Conservation (phyloP, 208 protist species). For the Leishmania aethiopica region DNA sequence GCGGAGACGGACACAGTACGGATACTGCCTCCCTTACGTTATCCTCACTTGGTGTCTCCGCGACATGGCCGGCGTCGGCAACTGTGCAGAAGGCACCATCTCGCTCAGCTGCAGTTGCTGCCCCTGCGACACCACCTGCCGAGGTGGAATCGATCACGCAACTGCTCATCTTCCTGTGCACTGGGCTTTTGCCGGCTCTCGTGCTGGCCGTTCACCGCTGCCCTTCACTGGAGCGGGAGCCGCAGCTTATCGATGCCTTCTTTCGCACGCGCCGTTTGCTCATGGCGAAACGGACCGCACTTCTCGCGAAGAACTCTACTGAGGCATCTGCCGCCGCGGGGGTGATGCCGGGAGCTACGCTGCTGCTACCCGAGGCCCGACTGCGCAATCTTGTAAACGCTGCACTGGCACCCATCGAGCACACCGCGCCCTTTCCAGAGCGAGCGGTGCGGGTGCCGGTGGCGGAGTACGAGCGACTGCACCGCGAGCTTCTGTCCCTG, state of each 20-base stretch:
- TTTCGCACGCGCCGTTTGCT: conserved; percentile 17
- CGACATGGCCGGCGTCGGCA: neutral
- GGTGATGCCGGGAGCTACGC: neutral
- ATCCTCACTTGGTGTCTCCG: conserved; percentile 6
- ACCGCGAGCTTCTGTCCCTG: conserved; percentile 36
- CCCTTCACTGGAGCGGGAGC: conserved; percentile 11
- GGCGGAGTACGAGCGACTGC: conserved; percentile 24
- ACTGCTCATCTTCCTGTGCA: conserved; percentile 14
- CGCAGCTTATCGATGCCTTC: conserved; percentile 7
- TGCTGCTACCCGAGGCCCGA: conserved; percentile 11
- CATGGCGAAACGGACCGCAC: neutral
- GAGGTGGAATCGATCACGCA: conserved; percentile 2
- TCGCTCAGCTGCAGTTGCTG: neutral
- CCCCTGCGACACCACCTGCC: neutral
- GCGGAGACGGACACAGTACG: neutral
- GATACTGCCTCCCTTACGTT: neutral
- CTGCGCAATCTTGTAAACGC: conserved; percentile 9
- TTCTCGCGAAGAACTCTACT: neutral
- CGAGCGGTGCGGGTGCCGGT: conserved; percentile 20
- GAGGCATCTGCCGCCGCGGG: neutral
- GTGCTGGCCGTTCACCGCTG: conserved; percentile 6
- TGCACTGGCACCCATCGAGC: neutral
- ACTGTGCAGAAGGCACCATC: neutral
- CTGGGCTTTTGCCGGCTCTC: conserved; percentile 12
- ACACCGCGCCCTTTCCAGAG: neutral